Base-by-base conservation (phyloP, 345 rosid genomes). In the Barbarea vulgaris region DNA sequence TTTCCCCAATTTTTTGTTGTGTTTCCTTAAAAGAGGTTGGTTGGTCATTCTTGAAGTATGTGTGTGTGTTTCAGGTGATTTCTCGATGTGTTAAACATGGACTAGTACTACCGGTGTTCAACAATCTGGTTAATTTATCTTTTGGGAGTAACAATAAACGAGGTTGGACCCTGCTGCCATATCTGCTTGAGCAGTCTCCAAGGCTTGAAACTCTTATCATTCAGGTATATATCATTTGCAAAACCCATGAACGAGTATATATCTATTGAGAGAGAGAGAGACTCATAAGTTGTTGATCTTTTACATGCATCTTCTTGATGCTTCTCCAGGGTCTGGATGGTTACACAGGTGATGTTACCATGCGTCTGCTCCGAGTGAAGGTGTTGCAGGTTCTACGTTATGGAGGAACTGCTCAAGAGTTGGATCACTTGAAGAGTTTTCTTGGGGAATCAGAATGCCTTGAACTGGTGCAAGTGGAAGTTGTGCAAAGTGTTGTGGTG, bases 31-130 rank as follows among this genome's bases (percentile, higher is more conserved):
- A n/a, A n/a, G n/a, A n/a, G n/a, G n/a, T n/a, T n/a, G n/a, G n/a
- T n/a, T n/a, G n/a, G n/a, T n/a, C n/a, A n/a, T n/a, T n/a, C n/a
- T n/a, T n/a, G 13, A 70, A 44, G 12, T 31, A n/a, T n/a, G n/a
- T 31, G 3, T 47, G 37, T 48, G 9, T 48, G 48, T 60, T 72
- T 60, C 76, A 71, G 75, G 60, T 48, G 25, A 60, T 60, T n/a
- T n/a, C n/a, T n/a, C n/a, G n/a, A n/a, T n/a, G n/a, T n/a, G n/a
- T n/a, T n/a, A n/a, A n/a, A n/a, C n/a, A n/a, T n/a, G n/a, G n/a
- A n/a, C n/a, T n/a, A n/a, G n/a, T n/a, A n/a, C n/a, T n/a, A n/a
- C n/a, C n/a, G 4, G 14, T 71, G 50, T 71, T 71, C 17, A 3
- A 58, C 11, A 71, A 60, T 8, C 55, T 71, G 13, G 28, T 48